Evolutionary conservation across 352 stramenopile species (phyloP).

Genomic region (Pythium plurisporium): DNA sequence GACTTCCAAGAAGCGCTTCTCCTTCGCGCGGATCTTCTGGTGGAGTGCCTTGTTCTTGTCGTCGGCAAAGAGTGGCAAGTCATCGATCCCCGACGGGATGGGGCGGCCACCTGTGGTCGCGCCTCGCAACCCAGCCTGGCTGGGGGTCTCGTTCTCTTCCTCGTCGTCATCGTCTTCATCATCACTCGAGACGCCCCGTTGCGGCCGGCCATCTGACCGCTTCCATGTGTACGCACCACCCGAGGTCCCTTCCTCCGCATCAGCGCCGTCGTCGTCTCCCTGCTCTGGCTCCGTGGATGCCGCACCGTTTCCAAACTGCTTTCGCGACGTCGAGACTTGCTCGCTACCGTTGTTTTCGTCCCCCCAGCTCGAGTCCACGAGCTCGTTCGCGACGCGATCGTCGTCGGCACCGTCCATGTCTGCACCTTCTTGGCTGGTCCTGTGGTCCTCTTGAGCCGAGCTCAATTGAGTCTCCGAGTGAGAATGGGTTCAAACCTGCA

Average conservation of each 20-base stretch:
- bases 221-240: constrained; percentile 55
- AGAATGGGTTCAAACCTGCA: no score
- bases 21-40: constrained; percentile 73
- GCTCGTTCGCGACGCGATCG: background rate
- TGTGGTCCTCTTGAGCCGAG: no score
- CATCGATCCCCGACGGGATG: constrained; percentile 77
- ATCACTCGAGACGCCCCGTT: constrained; percentile 5
- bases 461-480: no score
- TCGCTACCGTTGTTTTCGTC: constrained; percentile 9
- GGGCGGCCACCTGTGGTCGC: constrained; percentile 1
- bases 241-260: background rate
- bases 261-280: constrained; percentile 13
- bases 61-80: constrained; percentile 87
- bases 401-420: no score
- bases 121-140: background rate
- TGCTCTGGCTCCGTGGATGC: background rate
- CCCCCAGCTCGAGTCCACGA: constrained; percentile 28
- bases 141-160: constrained; percentile 25
- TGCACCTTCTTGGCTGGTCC: no score
- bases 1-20: constrained; percentile 57
- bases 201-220: constrained; percentile 32
- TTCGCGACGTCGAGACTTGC: constrained; percentile 11
- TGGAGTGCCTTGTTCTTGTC: constrained; percentile 85
- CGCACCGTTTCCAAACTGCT: constrained; percentile 2
- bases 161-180: constrained; percentile 37